A percentile compares a stretch with the other conserved stretches of the same genome.
phyloP scores from a whole-genome alignment of 1,284 basidiomycete genomes.

The Ustilago crameri region DNA sequence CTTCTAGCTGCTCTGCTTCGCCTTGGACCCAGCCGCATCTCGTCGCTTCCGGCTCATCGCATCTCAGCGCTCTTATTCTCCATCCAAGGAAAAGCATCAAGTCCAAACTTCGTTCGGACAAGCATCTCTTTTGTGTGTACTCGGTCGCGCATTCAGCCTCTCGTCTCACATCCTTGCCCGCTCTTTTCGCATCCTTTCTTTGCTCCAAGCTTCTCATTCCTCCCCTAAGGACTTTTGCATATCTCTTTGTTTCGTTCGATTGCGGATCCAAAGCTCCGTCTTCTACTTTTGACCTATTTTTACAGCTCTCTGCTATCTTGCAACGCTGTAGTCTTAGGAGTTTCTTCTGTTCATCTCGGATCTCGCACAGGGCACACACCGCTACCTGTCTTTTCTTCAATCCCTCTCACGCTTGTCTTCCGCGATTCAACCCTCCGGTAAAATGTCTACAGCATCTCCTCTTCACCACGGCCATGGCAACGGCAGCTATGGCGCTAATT shows the following conservation, averaged over 20 bases:
- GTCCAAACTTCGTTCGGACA: constrained; percentile 14
- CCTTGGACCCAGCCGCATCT: too few species aligned
- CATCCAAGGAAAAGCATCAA: constrained; percentile 16
- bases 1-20: neutral
- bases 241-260: neutral
- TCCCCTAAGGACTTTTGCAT: constrained; percentile 1
- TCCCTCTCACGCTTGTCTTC: too few species aligned
- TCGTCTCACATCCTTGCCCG: constrained; percentile 1
- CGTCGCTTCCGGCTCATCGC: constrained; percentile 3
- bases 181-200: neutral
- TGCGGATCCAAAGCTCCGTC: constrained; percentile 4
- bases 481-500: constrained; percentile 47
- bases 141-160: constrained; percentile 17
- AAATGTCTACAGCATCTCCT: constrained; percentile 52
- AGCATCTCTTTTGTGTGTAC: constrained; percentile 10
- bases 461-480: constrained; percentile 53
- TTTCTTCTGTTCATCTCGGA: neutral
- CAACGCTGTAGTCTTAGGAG: neutral
- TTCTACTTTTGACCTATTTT: neutral
- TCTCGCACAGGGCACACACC: neutral
- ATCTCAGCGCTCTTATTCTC: constrained; percentile 1
- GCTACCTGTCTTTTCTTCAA: too few species aligned
- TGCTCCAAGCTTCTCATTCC: neutral
- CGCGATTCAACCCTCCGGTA: neutral
- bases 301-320: neutral